Base-by-base conservation (phyloP, 2,329 filamentous ascomycete genomes). In the Plectosphaerella plurivora region DNA sequence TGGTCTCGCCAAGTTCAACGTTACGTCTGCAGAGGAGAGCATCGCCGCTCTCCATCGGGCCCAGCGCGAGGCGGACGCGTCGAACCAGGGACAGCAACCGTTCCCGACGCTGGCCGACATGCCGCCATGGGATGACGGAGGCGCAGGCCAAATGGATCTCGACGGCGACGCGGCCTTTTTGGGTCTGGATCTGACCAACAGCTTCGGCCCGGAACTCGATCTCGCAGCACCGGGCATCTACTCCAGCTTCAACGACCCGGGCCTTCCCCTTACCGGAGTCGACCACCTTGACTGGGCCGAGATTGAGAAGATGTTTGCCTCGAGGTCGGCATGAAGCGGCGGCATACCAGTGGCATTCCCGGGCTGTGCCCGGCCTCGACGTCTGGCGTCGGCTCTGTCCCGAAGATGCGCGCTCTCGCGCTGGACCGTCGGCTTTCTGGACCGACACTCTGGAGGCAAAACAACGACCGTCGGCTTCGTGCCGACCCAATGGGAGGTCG, bases 211-310 rank as follows among this genome's bases (percentile, higher is more conserved):
- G 35, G 62, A 64, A 11, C 50, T 64, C 16, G 59, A 52, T 7
- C 45, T 54, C 15, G 62, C 62, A 14, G 59, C 62, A n/a, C 55
- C 54, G 2, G 61, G 57, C 20, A 65, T 65, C 24, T 65, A 64
- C 45, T 58, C 59, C 2, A 61, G 61, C 25, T 65, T 61, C 41
- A 63, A 65, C 39, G 62, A 65, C 24, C 63, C 62, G 12, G 57
- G 47, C 4, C 54, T 65, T n/a, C 63, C 63, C 2, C 46, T 65
- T 44, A 64, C 63, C 1, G 63, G 63, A n/a, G 61, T 64, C 25
- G 62, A 65, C 49, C 58, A 63, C 14, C 48, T 63, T 36, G 63
- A 65, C 20, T 65, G 63, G 63, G 59, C 57, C 2, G 61, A 63
- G 45, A 51, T 64, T 35, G 61, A 60, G 4, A 65, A 64, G 51